phyloP scores from a whole-genome alignment of 306 rosid genomes.

The Bauhinia variegata region DNA sequence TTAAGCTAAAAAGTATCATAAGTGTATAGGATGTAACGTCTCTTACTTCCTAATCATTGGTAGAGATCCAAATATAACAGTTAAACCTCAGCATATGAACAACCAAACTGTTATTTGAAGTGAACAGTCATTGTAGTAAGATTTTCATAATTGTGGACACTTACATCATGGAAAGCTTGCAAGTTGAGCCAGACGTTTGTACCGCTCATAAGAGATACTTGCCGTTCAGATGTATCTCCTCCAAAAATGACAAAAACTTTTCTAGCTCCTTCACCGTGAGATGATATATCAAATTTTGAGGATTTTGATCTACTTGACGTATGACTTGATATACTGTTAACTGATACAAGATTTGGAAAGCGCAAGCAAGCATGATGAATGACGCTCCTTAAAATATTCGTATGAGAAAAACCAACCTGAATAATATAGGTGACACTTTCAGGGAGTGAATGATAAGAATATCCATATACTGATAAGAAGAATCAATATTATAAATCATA shows the following conservation, averaged over 20 bases:
- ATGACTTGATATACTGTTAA: conserved; percentile 44
- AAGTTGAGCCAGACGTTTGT: conserved; percentile 98
- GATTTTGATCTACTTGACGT: conserved; percentile 50
- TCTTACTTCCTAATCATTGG: conserved; percentile 14
- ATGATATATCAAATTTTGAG: conserved; percentile 40
- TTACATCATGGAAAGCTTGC: conserved; percentile 89
- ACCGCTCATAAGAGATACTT: conserved; percentile 98
- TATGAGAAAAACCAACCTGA: conserved; percentile 98
- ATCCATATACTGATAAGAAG: conserved; percentile 8
- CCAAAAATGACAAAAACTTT: conserved; percentile 95
- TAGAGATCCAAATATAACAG: conserved; percentile 15
- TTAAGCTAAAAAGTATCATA: conserved; percentile 4
- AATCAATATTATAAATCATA: conserved; percentile 14
- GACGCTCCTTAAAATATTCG: conserved; percentile 81
- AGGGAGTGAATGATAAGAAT: conserved; percentile 18
- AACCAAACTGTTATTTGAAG: conserved; percentile 14
- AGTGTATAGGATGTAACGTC: conserved; percentile 16
- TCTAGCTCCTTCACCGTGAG: conserved; percentile 41
- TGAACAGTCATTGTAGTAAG: conserved; percentile 22
- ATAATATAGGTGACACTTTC: conserved; percentile 27
- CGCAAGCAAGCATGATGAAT: conserved; percentile 81
- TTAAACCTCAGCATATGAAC: neutral
- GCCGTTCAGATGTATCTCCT: conserved; percentile 95
- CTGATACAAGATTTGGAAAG: conserved; percentile 69
- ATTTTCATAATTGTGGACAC: conserved; percentile 38